Base-by-base conservation (phyloP, 352 stramenopile species). In the Pilasporangium apinafurcum region DNA sequence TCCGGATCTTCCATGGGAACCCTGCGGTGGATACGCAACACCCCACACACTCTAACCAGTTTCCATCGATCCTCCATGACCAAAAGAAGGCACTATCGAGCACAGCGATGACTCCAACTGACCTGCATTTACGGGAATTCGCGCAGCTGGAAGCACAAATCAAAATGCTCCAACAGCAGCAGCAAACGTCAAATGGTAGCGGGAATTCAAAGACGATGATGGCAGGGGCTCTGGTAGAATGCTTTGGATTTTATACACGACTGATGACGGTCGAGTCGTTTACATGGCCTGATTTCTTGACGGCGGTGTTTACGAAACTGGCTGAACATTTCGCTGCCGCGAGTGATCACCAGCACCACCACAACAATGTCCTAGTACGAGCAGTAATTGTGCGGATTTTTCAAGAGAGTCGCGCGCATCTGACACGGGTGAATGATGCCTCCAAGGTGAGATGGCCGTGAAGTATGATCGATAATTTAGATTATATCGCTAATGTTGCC, bases 201-300 rank as follows among this genome's bases (percentile, higher is more conserved):
- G 46, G 37, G 40, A 25, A 37, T 1, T 20, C 27, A 21, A 14
- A 29, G 9, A 33, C 36, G 8, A 56, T 50, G 6, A 36, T 74
- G 12, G 53, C 57, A 1, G 29, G 25, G 14, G 46, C 42, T 12
- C 35, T 81, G 17, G 56, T 49, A 25, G 70, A 83, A 47, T 72
- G 65, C 46, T 62, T 84, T 26, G 32, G 57, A 39, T 84, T 79
- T 48, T 81, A 80, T 48, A 30, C 58, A 21, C 47, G 67, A 16
- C 57, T 84, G 7, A 66, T 81, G 37, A 80, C 71, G 5, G 52
- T 62, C 14, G 71, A 84, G 44, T 68, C 71, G 12, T 77, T 79
- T 55, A 41, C 55, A n/a, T 84, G 65, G 65, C 71, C 71, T 27
- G 71, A 84, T 53, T 84, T 84, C 45, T 57, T 84, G 0, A 53